Evolutionary conservation across 164 flowering plant genomes (phyloP), one percentile per base, ranked within the genome.

Genomic region (Nymphaea thermarum): DNA sequence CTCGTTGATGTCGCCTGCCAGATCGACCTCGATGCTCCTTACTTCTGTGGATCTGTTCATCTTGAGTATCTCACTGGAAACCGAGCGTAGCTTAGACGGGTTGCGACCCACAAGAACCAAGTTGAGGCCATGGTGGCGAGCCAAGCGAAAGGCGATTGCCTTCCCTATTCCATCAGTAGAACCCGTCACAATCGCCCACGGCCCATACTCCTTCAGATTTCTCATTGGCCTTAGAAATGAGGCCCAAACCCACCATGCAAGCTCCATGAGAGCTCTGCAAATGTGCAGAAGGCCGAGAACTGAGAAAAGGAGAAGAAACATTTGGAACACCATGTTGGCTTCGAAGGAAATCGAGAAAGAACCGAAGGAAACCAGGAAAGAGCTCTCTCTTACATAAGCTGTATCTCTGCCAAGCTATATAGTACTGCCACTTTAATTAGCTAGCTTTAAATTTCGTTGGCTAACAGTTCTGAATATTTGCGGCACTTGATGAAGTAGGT

Each of bases 161-260:
- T 82, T 25, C 36, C 36, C 36, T 25, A 87, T 87, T 0, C 92
- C 92, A 44, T 85, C 87, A 4, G 92, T 85, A 42, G 80, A 43
- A 43, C 87, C 87, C 5, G 89, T 85, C 68, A 85, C 64, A 2
- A 82, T 18, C 10, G 89, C 87, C 87, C 89, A 85, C 2, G 85
- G 68, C 42, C 89, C 85, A 65, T 85, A 85, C 6, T 57, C 36
- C 43, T 61, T 73, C 45, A 85, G 79, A 51, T 80, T 73, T 72
- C 75, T 83, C 2, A 82, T 68, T 4, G 78, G 79, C 60, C 87
- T 70, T 43, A 85, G 7, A 69, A 83, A 82, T 7, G 36, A 57
- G 66, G 44, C 51, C 36, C 72, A 45, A 78, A 2, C 77, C 66
- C 78, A 67, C 68, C 8, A 10, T 68, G 11, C 61, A 51, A n/a